Evolutionary conservation across 192 early-diverging fungal species (phyloP), one percentile per base, ranked within the genome.

Genomic region (Linnemannia schmuckeri): DNA sequence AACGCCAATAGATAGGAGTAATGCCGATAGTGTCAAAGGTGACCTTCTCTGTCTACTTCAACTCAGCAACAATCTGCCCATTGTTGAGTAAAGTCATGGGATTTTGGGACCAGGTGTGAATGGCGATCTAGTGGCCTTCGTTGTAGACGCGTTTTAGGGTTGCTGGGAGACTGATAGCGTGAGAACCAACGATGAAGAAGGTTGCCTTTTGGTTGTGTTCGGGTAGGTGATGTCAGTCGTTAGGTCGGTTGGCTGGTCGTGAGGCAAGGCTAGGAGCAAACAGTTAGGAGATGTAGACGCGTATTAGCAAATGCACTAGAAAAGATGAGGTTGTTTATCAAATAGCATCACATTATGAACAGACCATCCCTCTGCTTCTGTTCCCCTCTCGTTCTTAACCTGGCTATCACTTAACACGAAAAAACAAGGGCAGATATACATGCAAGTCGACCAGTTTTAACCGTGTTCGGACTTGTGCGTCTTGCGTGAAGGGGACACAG

Each of bases 61-160:
- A 76, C 76, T 94, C 93, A 30, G 90, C 90, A 44, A 93, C 80
- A 47, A 94, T 80, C 71, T 88, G 83, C 68, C 87, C 71, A 54
- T 87, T 89, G 13, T 80, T 75, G 30, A 93, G 79, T 18, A 83
- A 89, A 35, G 93, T 90, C 79, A 94, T 79, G 35, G 82, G 52
- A 69, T 78, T 63, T 72, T 94, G 93, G 55, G 90, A 89, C 93
- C 93, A 94, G 30, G 94, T 94, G 72, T 94, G 94, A 55, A 92
- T 83, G 49, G 82, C 89, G 71, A 95, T 88, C 52, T 94, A 90
- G 77, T 95, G 94, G 38, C 94, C 94, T 70, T 87, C 91, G 12
- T 63, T 72, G 18, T 84, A 75, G 81, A 81, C 88, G 72, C 89
- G 89, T 38, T 79, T 70, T 47, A 81, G 76, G 46, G 79, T 81